Base-by-base conservation (phyloP, 140 eudicot genomes). In the Anethum foeniculum region DNA sequence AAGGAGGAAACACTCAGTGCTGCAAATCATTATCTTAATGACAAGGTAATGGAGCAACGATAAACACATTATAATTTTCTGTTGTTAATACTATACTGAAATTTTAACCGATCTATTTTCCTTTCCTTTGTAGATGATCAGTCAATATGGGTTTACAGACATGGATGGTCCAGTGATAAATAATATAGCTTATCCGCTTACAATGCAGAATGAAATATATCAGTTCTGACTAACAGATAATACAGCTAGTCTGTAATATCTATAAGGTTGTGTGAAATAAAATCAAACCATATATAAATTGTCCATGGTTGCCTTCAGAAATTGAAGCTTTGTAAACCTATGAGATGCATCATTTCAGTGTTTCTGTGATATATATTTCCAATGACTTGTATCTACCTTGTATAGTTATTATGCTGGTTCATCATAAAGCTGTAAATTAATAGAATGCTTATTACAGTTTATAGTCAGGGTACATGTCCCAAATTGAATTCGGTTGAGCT, bases 1-100 rank as follows among this genome's bases (percentile, higher is more conserved):
- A n/a, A 75, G 79, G 79, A 75, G 79, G 79, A 52, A 49, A 76
- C 38, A 48, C 65, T 48, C 15, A 28, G 58, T 48, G 79, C 79
- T 8, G 79, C 79, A 30, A 76, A 76, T 52, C 64, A 49, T 76
- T 76, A 76, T 76, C 79, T 76, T 14, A 52, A 49, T 47, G 67
- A 49, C 25, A 48, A 76, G 79, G 79, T 76, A 76, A 28, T 76
- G 79, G 30, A 44, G 27, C 77, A n/a, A 27, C 19, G 1, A 11
- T 5, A n/a, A 13, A 10, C 5, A 44, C 23, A 23, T 27, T 46
- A 9, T 25, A 15, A 13, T 0, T 72, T 74, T 44, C 48, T 18
- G 13, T 41, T 74, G 14, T 67, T 1, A 15, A 67, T 16, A 4
- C 43, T 67, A 28, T 68, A 1, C 43, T 67, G 43, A 67, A 13